Evolutionary conservation across 2,329 filamentous ascomycete genomes (phyloP).

Genomic region (Pseudovirgaria hyperparasitica): DNA sequence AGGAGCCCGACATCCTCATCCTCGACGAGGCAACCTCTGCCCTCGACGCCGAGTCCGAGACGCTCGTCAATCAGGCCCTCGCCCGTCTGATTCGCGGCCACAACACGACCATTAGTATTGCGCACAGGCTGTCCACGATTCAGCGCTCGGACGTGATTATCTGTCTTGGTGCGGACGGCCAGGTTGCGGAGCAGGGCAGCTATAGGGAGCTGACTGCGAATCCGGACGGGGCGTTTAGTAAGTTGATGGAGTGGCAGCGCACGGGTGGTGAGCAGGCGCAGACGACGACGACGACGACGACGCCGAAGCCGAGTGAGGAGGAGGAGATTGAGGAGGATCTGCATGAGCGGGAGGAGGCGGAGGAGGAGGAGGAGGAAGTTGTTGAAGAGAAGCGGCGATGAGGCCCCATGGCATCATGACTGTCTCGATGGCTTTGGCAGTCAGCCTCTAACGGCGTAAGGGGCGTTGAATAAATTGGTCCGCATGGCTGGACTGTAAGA

Average conservation of each 20-base stretch:
- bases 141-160: slow-evolving; percentile 93
- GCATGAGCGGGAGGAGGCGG: slow-evolving; percentile 18
- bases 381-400: slow-evolving; percentile 17
- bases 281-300: slow-evolving; percentile 12
- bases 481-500: too few relatives aligned
- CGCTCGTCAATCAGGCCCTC: slow-evolving; percentile 85
- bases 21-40: slow-evolving; percentile 88
- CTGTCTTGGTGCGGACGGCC: slow-evolving; percentile 74
- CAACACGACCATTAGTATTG: slow-evolving; percentile 96
- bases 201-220: slow-evolving; percentile 65
- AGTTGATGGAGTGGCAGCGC: slow-evolving; percentile 98
- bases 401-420: too few relatives aligned
- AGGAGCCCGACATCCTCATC: slow-evolving; percentile 92
- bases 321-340: slow-evolving; percentile 37
- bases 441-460: too few relatives aligned
- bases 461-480: too few relatives aligned
- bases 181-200: slow-evolving; percentile 79
- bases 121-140: slow-evolving; percentile 89
- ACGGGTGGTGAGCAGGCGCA: slow-evolving; percentile 55
- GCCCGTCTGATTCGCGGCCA: slow-evolving; percentile 67
- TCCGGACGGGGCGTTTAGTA: slow-evolving; percentile 73
- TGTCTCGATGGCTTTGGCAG: too few relatives aligned
- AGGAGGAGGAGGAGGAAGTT: slow-evolving; percentile 23
- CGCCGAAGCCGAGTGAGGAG: slow-evolving; percentile 30
- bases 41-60: slow-evolving; percentile 92